A percentile compares a stretch with the other conserved stretches of the same genome.
phyloP scores from a whole-genome alignment of 305 asterid genomes.

The Rubia tinctorum region DNA sequence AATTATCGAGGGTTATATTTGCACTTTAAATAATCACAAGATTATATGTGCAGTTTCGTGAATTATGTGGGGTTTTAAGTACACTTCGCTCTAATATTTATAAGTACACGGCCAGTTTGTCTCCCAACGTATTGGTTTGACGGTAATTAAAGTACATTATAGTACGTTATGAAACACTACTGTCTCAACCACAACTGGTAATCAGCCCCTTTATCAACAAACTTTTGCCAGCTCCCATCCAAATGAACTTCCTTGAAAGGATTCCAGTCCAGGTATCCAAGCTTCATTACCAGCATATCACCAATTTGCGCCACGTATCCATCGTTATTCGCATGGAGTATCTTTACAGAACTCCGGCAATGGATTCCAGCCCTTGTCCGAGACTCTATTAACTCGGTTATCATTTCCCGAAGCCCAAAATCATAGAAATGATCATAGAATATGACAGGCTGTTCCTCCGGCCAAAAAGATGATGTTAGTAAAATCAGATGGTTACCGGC shows the following conservation, averaged over 20 bases:
- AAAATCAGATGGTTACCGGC: not conserved
- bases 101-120: too few species aligned
- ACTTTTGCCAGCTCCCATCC: constrained; percentile 43
- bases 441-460: constrained; percentile 30
- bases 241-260: constrained; percentile 40
- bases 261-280: constrained; percentile 41
- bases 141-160: not conserved
- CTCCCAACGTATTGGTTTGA: too few species aligned
- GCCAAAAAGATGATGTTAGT: not conserved
- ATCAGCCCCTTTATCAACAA: constrained; percentile 39
- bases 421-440: constrained; percentile 44
- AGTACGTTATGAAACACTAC: not conserved
- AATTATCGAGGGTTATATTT: too few species aligned
- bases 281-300: constrained; percentile 36
- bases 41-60: too few species aligned
- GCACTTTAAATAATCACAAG: too few species aligned
- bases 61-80: too few species aligned
- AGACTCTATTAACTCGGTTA: constrained; percentile 41
- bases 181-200: constrained; percentile 42
- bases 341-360: constrained; percentile 38
- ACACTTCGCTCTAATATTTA: too few species aligned
- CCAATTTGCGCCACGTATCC: constrained; percentile 44
- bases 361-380: constrained; percentile 40
- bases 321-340: constrained; percentile 38
- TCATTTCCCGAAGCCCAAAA: constrained; percentile 36